Evolutionary conservation across 371 early-diverging fungal genomes (phyloP), one percentile per base, ranked within the genome.

Genomic region (Funneliformis caledonium): DNA sequence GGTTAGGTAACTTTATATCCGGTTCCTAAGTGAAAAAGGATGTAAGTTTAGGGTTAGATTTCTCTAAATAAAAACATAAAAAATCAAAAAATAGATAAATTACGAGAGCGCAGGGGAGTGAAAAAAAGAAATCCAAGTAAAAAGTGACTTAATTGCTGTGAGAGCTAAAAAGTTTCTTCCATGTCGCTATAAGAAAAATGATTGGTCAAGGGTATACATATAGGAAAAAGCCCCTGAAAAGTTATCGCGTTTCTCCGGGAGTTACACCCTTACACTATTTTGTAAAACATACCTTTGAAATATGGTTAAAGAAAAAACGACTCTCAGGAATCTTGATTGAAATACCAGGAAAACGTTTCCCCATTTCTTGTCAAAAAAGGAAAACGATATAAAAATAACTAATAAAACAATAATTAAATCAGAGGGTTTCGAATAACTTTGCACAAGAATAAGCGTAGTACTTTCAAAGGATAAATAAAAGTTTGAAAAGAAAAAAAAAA

Each of bases 251-350:
- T 60, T n/a, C n/a, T n/a, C 14, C n/a, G 10, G 10, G 9, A 8
- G 9, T 22, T 10, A 60, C 48, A 59, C 19, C 31, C 26, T 5
- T 47, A 9, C 12, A 26, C 16, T 5, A 14, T 31, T 43, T 50
- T 50, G 22, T 12, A 26, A 72, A 31, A 72, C 26, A 72, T 76
- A 76, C 76, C 76, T 76, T 62, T 45, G 76, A 76, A 45, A 76
- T 76, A 11, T 59, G 60, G 26, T 61, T 59, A 11, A 61, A 45
- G 14, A 76, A 43, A 61, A 60, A 76, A 43, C 43, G 56, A 26
- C 33, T 76, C 19, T 59, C 62, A 2, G 76, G 59, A 61, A 62
- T 76, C n/a, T 61, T 76, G 33, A 59, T 59, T 76, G 62, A 76
- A 76, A 62, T 26, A 5, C 31, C 45, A 8, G 76, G 48, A 42